Percentiles rank a stretch among this genome's conserved stretches.
Conservation (phyloP, 2,329 filamentous ascomycete species). For the Escovopsis sp. region DNA sequence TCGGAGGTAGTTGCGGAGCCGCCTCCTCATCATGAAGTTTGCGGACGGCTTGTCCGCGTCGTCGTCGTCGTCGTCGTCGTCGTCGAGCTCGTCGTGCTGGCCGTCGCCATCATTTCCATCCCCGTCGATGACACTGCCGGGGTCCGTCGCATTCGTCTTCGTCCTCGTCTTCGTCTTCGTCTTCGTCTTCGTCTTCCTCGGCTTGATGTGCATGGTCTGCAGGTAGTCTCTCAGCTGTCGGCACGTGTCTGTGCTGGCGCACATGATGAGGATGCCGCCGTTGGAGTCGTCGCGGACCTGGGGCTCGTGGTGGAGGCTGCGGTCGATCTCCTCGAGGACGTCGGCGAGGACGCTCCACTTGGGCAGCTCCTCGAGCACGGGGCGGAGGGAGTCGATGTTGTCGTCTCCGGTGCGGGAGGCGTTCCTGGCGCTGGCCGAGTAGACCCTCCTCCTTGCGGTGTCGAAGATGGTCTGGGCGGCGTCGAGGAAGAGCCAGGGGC, state of each 20-base stretch:
- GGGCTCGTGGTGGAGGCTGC: conserved; percentile 75
- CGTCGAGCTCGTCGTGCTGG: too few species aligned
- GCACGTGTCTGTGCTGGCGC: conserved; percentile 72
- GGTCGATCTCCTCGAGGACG: conserved; percentile 83
- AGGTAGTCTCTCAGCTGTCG: conserved; percentile 82
- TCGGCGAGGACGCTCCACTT: conserved; percentile 90
- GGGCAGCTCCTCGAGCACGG: conserved; percentile 83
- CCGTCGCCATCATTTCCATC: not conserved
- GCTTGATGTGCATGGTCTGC: conserved; percentile 71
- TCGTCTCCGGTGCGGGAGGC: conserved; percentile 25
- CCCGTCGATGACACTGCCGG: too few species aligned
- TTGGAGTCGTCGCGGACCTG: conserved; percentile 67
- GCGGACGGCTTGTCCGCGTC: conserved; percentile 54
- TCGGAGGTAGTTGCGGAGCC: conserved; percentile 68
- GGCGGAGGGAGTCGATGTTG: conserved; percentile 48
- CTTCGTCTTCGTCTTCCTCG: conserved; percentile 27
- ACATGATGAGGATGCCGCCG: conserved; percentile 92
- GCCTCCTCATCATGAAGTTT: conserved; percentile 79
- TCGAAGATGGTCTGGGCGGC: conserved; percentile 90
- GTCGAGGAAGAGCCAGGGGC: conserved; percentile 92
- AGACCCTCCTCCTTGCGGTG: conserved; percentile 76
- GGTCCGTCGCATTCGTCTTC: too few species aligned
- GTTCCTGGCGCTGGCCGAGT: conserved; percentile 50
- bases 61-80: conserved; percentile 30
- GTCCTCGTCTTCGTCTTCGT: too few species aligned